phyloP scores from a whole-genome alignment of 345 rosid genomes.

The Balakata baccata region DNA sequence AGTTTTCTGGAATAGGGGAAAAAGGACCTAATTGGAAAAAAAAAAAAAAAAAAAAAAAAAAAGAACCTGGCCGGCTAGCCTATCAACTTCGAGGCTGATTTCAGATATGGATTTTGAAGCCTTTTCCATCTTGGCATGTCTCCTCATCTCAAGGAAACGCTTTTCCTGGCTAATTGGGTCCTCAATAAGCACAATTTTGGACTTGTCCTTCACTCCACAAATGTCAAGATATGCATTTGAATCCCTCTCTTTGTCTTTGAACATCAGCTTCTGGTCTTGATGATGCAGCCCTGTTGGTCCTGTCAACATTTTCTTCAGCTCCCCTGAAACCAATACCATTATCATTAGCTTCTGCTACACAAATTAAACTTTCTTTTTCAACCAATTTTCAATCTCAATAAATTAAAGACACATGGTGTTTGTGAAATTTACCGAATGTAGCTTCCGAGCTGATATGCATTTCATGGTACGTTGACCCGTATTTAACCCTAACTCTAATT shows the following conservation, averaged over 20 bases:
- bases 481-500: slow-evolving; percentile 84
- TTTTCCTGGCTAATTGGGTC: slow-evolving; percentile 91
- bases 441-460: slow-evolving; percentile 77
- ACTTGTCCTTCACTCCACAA: slow-evolving; percentile 84
- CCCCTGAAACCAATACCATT: slow-evolving; percentile 49
- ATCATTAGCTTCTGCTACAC: background rate
- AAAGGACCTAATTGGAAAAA: background rate
- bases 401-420: background rate
- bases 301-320: slow-evolving; percentile 84
- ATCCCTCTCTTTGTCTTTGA: slow-evolving; percentile 92
- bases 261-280: slow-evolving; percentile 86
- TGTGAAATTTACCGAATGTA: slow-evolving; percentile 60
- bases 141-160: slow-evolving; percentile 74
- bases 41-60: background rate
- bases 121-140: slow-evolving; percentile 80
- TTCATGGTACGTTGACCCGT: slow-evolving; percentile 80
- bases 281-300: slow-evolving; percentile 90
- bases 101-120: slow-evolving; percentile 83
- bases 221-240: slow-evolving; percentile 82
- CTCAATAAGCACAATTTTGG: slow-evolving; percentile 78
- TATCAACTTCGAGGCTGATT: slow-evolving; percentile 84
- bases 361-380: background rate
- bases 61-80: slow-evolving; percentile 77
- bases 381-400: background rate
- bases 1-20: no score